Evolutionary conservation across 805 yeast species (phyloP).

Genomic region (Naumovozyma dairenensis): DNA sequence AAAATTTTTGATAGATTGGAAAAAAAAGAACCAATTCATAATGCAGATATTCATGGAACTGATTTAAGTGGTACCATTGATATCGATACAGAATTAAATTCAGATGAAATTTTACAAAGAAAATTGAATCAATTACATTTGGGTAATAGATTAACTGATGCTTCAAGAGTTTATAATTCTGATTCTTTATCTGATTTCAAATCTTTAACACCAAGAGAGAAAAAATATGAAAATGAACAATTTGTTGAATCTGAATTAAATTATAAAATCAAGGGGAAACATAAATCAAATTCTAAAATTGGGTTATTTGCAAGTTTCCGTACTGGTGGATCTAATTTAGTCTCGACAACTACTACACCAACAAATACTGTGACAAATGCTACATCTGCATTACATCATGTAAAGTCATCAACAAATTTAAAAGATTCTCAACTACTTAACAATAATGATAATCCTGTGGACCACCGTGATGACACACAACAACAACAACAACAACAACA

Average conservation of each 20-base stretch:
- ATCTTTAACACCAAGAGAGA: not conserved
- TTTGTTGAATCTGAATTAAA: conserved; percentile 12
- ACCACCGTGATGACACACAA: too few relatives aligned
- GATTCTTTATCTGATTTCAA: not conserved
- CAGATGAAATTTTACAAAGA: conserved; percentile 16
- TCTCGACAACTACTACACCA: conserved; percentile 1
- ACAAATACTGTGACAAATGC: too few relatives aligned
- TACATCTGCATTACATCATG: too few relatives aligned
- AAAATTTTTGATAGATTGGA: conserved; percentile 9
- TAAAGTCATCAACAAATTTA: too few relatives aligned
- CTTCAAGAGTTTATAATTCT: not conserved
- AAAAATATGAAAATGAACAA: conserved; percentile 1
- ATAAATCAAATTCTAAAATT: conserved; percentile 1
- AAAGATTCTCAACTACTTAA: too few relatives aligned
- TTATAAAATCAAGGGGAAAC: conserved; percentile 8
- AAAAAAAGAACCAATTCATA: conserved; percentile 8
- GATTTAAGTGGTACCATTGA: conserved; percentile 23
- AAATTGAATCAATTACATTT: conserved; percentile 23
- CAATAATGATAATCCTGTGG: too few relatives aligned
- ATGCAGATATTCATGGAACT: conserved; percentile 17
- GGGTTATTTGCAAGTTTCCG: conserved; percentile 5
- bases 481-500: too few relatives aligned
- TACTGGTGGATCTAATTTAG: not conserved
- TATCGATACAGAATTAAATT: conserved; percentile 12
- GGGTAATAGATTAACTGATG: conserved; percentile 2